Evolutionary conservation across 2,329 filamentous ascomycete genomes (phyloP).

Genomic region (Coniella lustricola): DNA sequence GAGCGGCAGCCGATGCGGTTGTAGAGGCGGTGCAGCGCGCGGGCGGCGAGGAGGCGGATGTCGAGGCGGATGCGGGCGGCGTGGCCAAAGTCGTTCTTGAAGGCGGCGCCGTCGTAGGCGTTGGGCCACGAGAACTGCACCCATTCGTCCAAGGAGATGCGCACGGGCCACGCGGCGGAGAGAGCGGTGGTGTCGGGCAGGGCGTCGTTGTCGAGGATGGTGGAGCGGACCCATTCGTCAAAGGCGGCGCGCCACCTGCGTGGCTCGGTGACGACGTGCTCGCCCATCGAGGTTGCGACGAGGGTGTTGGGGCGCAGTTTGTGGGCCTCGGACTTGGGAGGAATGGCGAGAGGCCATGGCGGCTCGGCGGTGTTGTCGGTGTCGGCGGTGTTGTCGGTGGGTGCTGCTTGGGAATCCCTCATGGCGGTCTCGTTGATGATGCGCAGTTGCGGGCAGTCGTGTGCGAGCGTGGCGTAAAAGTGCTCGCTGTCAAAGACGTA

Average conservation of each 20-base stretch:
- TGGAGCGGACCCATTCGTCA: conserved; percentile 1
- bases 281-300: background rate
- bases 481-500: conserved; percentile 16
- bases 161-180: conserved; percentile 4
- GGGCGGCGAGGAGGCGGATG: conserved; percentile 13
- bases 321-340: conserved; percentile 4
- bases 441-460: conserved; percentile 13
- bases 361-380: no score
- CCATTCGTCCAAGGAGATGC: conserved; percentile 11
- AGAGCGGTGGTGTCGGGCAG: background rate
- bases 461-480: conserved; percentile 8
- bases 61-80: conserved; percentile 1
- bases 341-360: conserved; percentile 1
- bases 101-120: conserved; percentile 8
- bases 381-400: no score
- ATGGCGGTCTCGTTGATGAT: conserved; percentile 9
- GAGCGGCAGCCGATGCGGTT: conserved; percentile 1
- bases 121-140: conserved; percentile 13
- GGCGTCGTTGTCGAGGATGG: background rate
- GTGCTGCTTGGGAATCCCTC: no score
- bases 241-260: conserved; percentile 3
- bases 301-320: conserved; percentile 3
- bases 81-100: conserved; percentile 11
- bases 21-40: conserved; percentile 12
- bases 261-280: conserved; percentile 5